Base-by-base conservation (phyloP, 495 filamentous ascomycete genomes). In the Penicillium daleae region DNA sequence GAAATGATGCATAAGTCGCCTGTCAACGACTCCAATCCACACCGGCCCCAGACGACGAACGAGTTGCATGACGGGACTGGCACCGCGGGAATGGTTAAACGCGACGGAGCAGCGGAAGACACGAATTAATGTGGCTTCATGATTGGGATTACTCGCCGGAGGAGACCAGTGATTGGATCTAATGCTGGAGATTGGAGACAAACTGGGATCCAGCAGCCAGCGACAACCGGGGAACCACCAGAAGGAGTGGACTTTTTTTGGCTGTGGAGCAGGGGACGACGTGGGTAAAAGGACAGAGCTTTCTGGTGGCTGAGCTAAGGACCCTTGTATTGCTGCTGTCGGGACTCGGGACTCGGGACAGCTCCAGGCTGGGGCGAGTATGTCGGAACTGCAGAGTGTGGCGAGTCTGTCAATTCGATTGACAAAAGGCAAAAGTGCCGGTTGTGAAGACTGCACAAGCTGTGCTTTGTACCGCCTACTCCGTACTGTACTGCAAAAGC, bases 311-410 rank as follows among this genome's bases (percentile, higher is more conserved):
- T 32, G 29, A 33, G 50, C 50, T 32, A 24, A 33, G 29, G 50
- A 29, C 50, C 27, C 50, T 49, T 27, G 4, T 27, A 33, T 44
- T 44, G 40, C 40, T 44, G 8, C 40, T n/a, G n/a, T n/a, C n/a
- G 27, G 31, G 21, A 13, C n/a, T 27, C 21, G 21, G 21, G 40
- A n/a, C 22, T 21, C 40, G 27, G 31, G 21, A 13, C 8, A 21
- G n/a, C 40, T 7, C 8, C 40, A 17, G 12, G 26, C n/a, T 33
- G 17, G 7, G 50, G 27, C 10, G 12, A 31, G 50, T 32, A 10
- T 39, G n/a, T 55, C 56, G 62, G 56, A 56, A 59, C 56, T 40
- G 4, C 22, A 15, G 49, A 9, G 17, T 31, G 29, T 52, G 24
- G 49, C 26, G 24, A 52, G 33, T 35, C 27, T n/a, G n/a, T n/a